These are phyloP conservation scores for Saccharomyces mikatae DNA, from an alignment of 805 yeast genomes.

Conservation along the genomic window DNA sequence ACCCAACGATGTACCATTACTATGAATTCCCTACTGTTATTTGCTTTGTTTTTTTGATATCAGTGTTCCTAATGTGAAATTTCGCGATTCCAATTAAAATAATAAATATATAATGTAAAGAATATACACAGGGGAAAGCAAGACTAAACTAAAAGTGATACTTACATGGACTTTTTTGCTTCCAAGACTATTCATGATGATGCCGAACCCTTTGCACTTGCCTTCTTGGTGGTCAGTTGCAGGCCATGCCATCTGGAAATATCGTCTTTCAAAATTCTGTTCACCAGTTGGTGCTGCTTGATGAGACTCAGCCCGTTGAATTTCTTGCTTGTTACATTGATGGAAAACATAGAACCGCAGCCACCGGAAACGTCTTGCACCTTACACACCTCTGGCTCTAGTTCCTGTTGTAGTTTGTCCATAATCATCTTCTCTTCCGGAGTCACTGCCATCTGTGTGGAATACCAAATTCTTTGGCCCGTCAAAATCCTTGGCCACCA, in stretches of 20 bases:
- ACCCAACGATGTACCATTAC: background rate
- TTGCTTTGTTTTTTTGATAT: background rate
- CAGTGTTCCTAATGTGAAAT: background rate
- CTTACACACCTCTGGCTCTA: conserved; percentile 52
- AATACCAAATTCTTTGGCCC: background rate
- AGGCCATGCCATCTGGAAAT: conserved; percentile 91
- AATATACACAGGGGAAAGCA: background rate
- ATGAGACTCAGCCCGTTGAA: conserved; percentile 79
- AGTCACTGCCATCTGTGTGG: conserved; percentile 5
- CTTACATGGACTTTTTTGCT: background rate
- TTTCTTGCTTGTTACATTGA: conserved; percentile 57
- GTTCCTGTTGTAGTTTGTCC: conserved; percentile 43
- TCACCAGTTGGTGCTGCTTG: conserved; percentile 88
- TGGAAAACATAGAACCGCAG: conserved; percentile 97
- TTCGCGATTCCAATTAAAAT: background rate
- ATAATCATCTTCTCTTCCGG: conserved; percentile 54
- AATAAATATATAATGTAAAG: background rate
- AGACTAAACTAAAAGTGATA: background rate
- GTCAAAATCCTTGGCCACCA: background rate
- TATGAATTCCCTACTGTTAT: background rate
- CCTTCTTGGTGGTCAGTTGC: conserved; percentile 62
- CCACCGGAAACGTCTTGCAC: conserved; percentile 90
- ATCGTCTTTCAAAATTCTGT: conserved; percentile 72
- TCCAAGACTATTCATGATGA: background rate
- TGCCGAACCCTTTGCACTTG: background rate